A percentile compares a stretch with the other conserved stretches of the same genome.
phyloP scores from a whole-genome alignment of 2,329 filamentous ascomycete genomes.

The Curvularia sp. region DNA sequence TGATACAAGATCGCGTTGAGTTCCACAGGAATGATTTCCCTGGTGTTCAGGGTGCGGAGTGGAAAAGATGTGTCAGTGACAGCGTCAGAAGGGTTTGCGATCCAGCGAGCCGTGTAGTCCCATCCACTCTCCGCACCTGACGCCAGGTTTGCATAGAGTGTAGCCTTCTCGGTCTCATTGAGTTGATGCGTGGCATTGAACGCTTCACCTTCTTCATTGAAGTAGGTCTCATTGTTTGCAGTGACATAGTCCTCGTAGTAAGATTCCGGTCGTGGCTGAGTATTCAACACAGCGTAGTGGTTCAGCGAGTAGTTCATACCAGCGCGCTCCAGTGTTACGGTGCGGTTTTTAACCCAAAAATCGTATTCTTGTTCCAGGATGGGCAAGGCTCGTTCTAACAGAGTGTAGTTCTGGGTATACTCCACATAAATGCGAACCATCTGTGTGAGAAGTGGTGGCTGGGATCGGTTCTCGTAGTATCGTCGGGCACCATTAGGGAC shows the following conservation, averaged over 20 bases:
- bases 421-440: conserved; percentile 71
- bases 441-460: conserved; percentile 69
- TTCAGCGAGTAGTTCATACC: conserved; percentile 63
- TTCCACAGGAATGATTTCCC: conserved; percentile 67
- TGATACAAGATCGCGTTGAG: conserved; percentile 73
- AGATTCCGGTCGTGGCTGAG: conserved; percentile 70
- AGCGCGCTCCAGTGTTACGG: conserved; percentile 59
- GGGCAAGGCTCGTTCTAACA: conserved; percentile 67
- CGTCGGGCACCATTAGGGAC: conserved; percentile 71
- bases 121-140: conserved; percentile 70
- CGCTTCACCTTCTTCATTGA: conserved; percentile 63
- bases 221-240: conserved; percentile 70
- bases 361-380: conserved; percentile 68
- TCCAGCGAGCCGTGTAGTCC: conserved; percentile 69
- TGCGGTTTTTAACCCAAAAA: conserved; percentile 69
- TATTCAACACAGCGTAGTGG: conserved; percentile 68
- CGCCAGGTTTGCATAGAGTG: conserved; percentile 68
- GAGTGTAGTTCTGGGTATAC: conserved; percentile 67
- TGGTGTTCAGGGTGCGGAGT: conserved; percentile 67
- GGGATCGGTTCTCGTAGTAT: conserved; percentile 73
- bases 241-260: conserved; percentile 70
- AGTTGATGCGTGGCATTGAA: conserved; percentile 62
- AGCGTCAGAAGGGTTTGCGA: conserved; percentile 64
- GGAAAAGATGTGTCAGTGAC: conserved; percentile 69
- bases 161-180: conserved; percentile 60